Evolutionary conservation across 1,284 basidiomycete species (phyloP), one percentile per base, ranked within the genome.

Genomic region (Entoloma clypeatum): DNA sequence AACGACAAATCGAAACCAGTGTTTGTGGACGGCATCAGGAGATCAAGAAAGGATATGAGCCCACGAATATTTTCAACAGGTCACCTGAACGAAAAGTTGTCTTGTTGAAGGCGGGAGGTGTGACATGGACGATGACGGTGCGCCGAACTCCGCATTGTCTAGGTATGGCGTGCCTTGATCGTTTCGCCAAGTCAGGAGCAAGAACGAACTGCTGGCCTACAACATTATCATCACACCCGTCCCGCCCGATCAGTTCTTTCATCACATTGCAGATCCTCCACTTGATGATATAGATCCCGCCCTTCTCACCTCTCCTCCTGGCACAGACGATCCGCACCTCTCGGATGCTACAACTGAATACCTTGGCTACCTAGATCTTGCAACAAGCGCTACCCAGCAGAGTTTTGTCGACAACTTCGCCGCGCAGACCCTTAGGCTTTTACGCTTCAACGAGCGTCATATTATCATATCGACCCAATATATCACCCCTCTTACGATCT

Each of bases 401-500:
- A 30, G 40, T 24, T 26, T 22, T 11, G 40, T 53, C 18, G 45
- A 43, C 41, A 43, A 53, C 29, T 55, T 57, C 32, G 44, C 49
- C n/a, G 23, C 41, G 19, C 45, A 51, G 43, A 49, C 45, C 9
- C 45, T 57, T 9, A 27, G 42, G 23, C 30, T 51, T 24, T 48
- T 56, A 17, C 52, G 51, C 23, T 57, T 48, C 34, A 37, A 35
- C 11, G 35, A 46, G 29, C 48, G 39, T 13, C 35, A 42, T 18
- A 22, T 39, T 16, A 11, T 38, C 24, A 31, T 55, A 25, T 28
- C 27, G 11, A 50, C 44, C 7, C 41, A 47, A 17, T 48, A 38
- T 33, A 41, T 17, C 41, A 50, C 52, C 33, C 45, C 44, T 21
- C 42, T 57, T 42, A 38, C 33, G 22, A 54, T 54, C 24, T 53